Evolutionary conservation across 768 basidiomycete species (phyloP).

Genomic region (Phaeolepiota aurea): DNA sequence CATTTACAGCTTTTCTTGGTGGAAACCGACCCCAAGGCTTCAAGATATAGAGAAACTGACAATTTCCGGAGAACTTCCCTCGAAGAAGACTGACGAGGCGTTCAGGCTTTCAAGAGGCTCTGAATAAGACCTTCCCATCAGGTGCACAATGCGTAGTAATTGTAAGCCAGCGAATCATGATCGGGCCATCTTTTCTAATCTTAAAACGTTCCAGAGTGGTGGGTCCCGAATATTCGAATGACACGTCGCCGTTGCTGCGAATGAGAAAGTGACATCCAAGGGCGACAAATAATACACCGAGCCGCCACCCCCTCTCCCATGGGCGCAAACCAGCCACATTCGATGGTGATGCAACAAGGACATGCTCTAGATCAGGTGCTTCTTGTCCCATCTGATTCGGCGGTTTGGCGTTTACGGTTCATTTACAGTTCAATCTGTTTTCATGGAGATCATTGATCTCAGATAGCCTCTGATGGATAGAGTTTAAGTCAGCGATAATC

Average conservation of each 20-base stretch:
- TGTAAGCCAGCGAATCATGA: conserved; percentile 1
- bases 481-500: conserved; percentile 27
- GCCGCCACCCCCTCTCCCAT: too few species aligned
- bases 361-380: conserved; percentile 1
- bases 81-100: too few species aligned
- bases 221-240: conserved; percentile 9
- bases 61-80: too few species aligned
- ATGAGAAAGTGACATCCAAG: not conserved
- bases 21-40: too few species aligned
- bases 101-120: too few species aligned
- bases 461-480: conserved; percentile 28
- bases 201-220: conserved; percentile 19
- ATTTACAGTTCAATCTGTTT: conserved; percentile 20
- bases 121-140: too few species aligned
- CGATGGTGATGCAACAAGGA: not conserved
- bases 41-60: too few species aligned
- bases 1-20: too few species aligned
- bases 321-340: too few species aligned
- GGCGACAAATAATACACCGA: too few species aligned
- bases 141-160: too few species aligned
- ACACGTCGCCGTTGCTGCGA: too few species aligned
- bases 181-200: conserved; percentile 9
- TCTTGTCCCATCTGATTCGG: conserved; percentile 11
- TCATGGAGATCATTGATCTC: conserved; percentile 27
- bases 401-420: conserved; percentile 22